Evolutionary conservation across 1,284 basidiomycete genomes (phyloP).

Genomic region (Agroathelia rolfsii): DNA sequence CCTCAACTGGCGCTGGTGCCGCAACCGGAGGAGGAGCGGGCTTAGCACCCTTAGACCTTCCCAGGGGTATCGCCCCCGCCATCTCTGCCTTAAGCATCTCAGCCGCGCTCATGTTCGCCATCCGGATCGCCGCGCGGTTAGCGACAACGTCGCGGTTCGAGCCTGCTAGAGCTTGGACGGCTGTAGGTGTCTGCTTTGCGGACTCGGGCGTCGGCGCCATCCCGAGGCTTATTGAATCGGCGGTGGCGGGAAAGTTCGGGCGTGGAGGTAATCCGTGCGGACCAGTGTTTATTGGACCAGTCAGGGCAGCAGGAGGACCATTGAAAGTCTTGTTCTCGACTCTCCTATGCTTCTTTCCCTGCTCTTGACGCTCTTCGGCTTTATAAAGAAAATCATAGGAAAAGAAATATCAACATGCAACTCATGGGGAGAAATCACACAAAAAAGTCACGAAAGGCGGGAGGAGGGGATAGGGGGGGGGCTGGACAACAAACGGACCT

Average conservation of each 20-base stretch:
- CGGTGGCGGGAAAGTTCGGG: constrained; percentile 61
- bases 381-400: constrained; percentile 15
- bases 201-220: constrained; percentile 47
- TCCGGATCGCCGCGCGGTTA: constrained; percentile 80
- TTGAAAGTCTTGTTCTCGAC: constrained; percentile 64
- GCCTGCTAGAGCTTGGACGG: constrained; percentile 59
- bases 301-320: constrained; percentile 30
- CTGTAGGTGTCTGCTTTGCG: constrained; percentile 42
- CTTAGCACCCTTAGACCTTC: constrained; percentile 27
- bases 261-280: constrained; percentile 61
- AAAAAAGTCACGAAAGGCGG: constrained; percentile 11
- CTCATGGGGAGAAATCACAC: constrained; percentile 10
- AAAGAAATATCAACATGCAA: constrained; percentile 12
- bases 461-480: constrained; percentile 5
- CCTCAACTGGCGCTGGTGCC: constrained; percentile 13
- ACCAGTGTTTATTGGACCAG: too few species aligned
- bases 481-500: constrained; percentile 42
- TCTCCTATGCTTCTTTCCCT: constrained; percentile 80
- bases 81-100: constrained; percentile 90
- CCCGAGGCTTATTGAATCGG: constrained; percentile 66
- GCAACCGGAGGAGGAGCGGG: constrained; percentile 20
- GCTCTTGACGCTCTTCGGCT: constrained; percentile 92
- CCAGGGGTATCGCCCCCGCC: constrained; percentile 54
- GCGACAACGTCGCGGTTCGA: constrained; percentile 82
- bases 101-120: constrained; percentile 95